These are phyloP conservation scores for Podospora sp. DNA, from an alignment of 495 filamentous ascomycete genomes.

Conservation along the genomic window DNA sequence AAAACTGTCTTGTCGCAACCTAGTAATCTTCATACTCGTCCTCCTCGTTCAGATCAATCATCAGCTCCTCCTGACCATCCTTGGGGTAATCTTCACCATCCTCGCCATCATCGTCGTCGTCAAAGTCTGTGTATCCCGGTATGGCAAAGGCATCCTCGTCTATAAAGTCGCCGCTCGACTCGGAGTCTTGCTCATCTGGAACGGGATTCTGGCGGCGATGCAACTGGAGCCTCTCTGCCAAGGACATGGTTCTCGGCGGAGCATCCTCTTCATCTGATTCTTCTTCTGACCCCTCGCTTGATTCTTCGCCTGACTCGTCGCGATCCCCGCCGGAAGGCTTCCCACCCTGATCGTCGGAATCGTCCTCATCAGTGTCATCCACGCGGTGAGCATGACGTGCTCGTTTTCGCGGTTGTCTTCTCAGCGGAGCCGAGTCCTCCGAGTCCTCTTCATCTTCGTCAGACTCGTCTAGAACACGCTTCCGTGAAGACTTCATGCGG, in stretches of 20 bases:
- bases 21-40: not conserved
- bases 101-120: constrained; percentile 2
- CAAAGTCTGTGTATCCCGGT: not conserved
- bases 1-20: too few species aligned
- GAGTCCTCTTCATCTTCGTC: constrained; percentile 23
- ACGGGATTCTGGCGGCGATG: constrained; percentile 14
- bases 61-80: constrained; percentile 7
- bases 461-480: constrained; percentile 20
- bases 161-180: not conserved
- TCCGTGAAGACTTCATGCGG: constrained; percentile 5
- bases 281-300: not conserved
- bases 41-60: constrained; percentile 3
- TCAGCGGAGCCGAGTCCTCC: not conserved
- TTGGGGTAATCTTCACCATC: not conserved
- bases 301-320: not conserved
- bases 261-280: constrained; percentile 9
- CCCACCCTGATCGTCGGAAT: not conserved
- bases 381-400: not conserved
- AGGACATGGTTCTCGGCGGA: not conserved
- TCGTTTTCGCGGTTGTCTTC: not conserved
- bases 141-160: constrained; percentile 4
- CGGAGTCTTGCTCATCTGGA: constrained; percentile 2
- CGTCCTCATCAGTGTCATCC: not conserved
- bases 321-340: not conserved
- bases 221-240: constrained; percentile 12